Evolutionary conservation across 345 rosid species (phyloP).

Genomic region (Eutrema japonicum): DNA sequence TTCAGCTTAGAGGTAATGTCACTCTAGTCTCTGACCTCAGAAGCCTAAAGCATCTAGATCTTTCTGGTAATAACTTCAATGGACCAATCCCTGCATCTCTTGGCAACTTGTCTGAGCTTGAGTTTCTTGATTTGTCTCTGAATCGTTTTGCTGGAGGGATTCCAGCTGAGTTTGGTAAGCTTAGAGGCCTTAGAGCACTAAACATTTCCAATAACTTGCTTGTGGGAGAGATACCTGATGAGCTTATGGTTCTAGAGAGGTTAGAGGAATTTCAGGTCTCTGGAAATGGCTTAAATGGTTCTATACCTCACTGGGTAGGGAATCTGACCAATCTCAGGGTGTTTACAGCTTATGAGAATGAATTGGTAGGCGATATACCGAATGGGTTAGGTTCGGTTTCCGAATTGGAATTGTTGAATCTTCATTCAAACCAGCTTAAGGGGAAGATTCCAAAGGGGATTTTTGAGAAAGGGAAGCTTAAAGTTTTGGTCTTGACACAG

Average conservation of each 20-base stretch:
- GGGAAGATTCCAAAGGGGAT: slow-evolving; percentile 80
- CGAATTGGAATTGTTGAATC: slow-evolving; percentile 73
- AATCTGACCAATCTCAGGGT: slow-evolving; percentile 62
- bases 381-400: slow-evolving; percentile 68
- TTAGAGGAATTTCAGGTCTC: slow-evolving; percentile 76
- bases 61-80: slow-evolving; percentile 65
- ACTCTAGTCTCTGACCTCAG: slow-evolving; percentile 71
- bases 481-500: slow-evolving; percentile 78
- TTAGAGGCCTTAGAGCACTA: slow-evolving; percentile 58
- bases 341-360: slow-evolving; percentile 71
- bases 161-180: slow-evolving; percentile 64
- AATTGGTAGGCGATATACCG: slow-evolving; percentile 68
- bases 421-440: slow-evolving; percentile 84
- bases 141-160: slow-evolving; percentile 73
- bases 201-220: slow-evolving; percentile 72
- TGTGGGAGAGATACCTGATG: slow-evolving; percentile 69
- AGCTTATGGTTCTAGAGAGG: slow-evolving; percentile 56
- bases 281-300: slow-evolving; percentile 68
- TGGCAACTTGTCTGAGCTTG: slow-evolving; percentile 66
- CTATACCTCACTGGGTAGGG: slow-evolving; percentile 76
- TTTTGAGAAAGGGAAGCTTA: slow-evolving; percentile 79
- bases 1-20: slow-evolving; percentile 76
- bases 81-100: slow-evolving; percentile 75
- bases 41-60: slow-evolving; percentile 66
- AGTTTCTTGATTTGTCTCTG: slow-evolving; percentile 72